A percentile compares a stretch with the other conserved stretches of the same genome.
phyloP scores from a whole-genome alignment of 106 monocot genomes.

The Vanilla planifolia region DNA sequence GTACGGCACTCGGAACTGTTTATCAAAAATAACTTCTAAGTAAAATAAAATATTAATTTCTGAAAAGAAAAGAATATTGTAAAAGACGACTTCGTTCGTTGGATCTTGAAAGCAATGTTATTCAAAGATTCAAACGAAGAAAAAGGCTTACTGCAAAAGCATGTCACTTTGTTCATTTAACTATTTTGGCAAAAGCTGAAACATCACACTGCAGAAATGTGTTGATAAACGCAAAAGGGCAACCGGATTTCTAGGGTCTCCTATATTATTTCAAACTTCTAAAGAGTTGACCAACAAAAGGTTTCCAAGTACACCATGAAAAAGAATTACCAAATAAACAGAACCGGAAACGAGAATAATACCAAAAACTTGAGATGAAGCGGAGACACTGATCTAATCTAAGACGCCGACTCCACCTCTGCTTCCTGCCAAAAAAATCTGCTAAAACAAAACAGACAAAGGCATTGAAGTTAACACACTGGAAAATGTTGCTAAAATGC shows the following conservation, averaged over 20 bases:
- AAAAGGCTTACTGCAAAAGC: no score
- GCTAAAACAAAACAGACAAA: conserved; percentile 2
- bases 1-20: not conserved
- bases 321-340: not conserved
- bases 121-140: no score
- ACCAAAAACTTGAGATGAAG: not conserved
- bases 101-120: not conserved
- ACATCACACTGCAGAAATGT: no score
- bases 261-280: no score
- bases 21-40: no score
- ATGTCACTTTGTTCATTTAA: no score
- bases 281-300: no score
- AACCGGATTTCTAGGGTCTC: no score
- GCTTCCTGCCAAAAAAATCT: not conserved
- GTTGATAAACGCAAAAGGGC: no score
- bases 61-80: not conserved
- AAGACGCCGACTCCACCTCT: no score
- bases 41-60: not conserved
- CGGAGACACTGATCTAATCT: not conserved
- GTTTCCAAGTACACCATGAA: not conserved
- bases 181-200: no score
- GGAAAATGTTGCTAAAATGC: not conserved
- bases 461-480: not conserved
- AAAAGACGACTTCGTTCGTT: not conserved
- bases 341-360: not conserved